Percentiles rank a stretch among this genome's conserved stretches.
Evolutionary conservation across 192 early-diverging fungal genomes (phyloP).

Genomic region (Jimgerdemannia flammicorona): DNA sequence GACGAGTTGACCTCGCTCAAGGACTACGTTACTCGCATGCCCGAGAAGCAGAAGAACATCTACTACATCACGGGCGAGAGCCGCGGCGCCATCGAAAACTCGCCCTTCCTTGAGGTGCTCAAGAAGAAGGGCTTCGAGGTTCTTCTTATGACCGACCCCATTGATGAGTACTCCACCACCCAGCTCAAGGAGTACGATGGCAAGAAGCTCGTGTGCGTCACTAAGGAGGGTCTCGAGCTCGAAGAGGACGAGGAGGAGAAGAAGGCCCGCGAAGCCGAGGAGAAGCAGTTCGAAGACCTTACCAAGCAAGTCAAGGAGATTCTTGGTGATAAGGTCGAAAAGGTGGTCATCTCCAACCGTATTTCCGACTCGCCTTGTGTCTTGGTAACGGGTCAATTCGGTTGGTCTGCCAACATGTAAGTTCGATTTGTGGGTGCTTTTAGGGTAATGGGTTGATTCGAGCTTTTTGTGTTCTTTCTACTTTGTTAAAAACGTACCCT

Average conservation of each 20-base stretch:
- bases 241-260: slow-evolving; percentile 99
- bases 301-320: slow-evolving; percentile 96
- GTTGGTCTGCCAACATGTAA: slow-evolving; percentile 99
- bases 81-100: slow-evolving; percentile 89
- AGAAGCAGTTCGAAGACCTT: slow-evolving; percentile 85
- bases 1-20: slow-evolving; percentile 98
- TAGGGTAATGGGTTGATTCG: no score
- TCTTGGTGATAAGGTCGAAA: slow-evolving; percentile 98
- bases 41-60: slow-evolving; percentile 99
- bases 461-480: no score
- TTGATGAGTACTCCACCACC: slow-evolving; percentile 98
- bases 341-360: slow-evolving; percentile 82
- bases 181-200: slow-evolving; percentile 99
- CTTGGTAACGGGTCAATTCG: slow-evolving; percentile 97
- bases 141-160: slow-evolving; percentile 97
- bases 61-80: slow-evolving; percentile 99
- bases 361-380: slow-evolving; percentile 98
- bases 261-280: slow-evolving; percentile 90
- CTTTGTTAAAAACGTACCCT: no score
- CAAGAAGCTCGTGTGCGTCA: slow-evolving; percentile 97
- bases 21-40: slow-evolving; percentile 99
- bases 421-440: not conserved
- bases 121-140: slow-evolving; percentile 99
- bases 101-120: slow-evolving; percentile 97
- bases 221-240: slow-evolving; percentile 99